These are phyloP conservation scores for Leccinum variicolor DNA, from an alignment of 768 basidiomycete genomes.

Conservation along the genomic window DNA sequence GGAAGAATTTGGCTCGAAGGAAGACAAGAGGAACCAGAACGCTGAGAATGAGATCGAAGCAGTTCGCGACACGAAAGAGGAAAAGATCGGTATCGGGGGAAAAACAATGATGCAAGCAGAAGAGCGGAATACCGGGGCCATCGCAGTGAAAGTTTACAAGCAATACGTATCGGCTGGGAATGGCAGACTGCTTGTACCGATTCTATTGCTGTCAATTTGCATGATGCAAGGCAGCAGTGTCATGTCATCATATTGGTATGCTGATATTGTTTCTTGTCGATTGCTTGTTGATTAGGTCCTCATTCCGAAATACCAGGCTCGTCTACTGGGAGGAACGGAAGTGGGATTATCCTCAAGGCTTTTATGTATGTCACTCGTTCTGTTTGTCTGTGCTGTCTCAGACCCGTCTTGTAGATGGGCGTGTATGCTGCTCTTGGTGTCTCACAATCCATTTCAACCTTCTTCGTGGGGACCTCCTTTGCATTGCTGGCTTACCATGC, in stretches of 20 bases:
- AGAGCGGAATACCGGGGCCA: not conserved
- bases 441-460: constrained; percentile 62
- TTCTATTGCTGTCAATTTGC: constrained; percentile 62
- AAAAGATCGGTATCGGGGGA: too few relatives aligned
- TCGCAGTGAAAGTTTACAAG: constrained; percentile 28
- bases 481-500: constrained; percentile 75
- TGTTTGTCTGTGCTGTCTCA: constrained; percentile 28
- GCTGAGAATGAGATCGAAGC: constrained; percentile 30
- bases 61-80: constrained; percentile 20
- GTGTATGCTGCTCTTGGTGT: constrained; percentile 75
- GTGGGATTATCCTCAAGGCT: constrained; percentile 57
- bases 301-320: constrained; percentile 45
- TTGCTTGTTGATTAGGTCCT: not conserved
- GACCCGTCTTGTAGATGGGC: constrained; percentile 55
- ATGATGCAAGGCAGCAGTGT: constrained; percentile 70
- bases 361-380: constrained; percentile 54
- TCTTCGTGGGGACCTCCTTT: constrained; percentile 63
- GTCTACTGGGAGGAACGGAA: constrained; percentile 65
- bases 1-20: constrained; percentile 49
- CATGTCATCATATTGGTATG: constrained; percentile 72
- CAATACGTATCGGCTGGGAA: constrained; percentile 69
- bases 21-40: constrained; percentile 30
- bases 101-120: not conserved
- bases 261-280: not conserved
- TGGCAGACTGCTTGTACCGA: constrained; percentile 60